Evolutionary conservation across 1,284 basidiomycete genomes (phyloP).

Genomic region (Hypsizygus ulmarius): DNA sequence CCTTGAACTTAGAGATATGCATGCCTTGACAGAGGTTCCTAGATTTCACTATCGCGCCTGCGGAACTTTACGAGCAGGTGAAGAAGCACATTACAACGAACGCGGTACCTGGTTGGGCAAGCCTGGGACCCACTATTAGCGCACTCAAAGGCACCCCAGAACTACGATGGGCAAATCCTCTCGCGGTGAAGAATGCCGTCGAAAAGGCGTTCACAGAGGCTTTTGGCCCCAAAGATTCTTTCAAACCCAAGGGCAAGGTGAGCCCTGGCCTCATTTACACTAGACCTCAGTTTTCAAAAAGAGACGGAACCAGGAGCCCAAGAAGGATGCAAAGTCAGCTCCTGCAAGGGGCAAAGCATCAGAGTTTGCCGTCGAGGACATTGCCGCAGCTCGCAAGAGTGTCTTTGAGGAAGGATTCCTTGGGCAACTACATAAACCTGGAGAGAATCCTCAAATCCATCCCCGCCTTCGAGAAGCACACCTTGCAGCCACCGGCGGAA

Average conservation of each 20-base stretch:
- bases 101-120: slow-evolving; percentile 69
- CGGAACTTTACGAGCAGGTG: slow-evolving; percentile 65
- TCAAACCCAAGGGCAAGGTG: slow-evolving; percentile 74
- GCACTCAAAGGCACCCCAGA: slow-evolving; percentile 67
- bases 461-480: slow-evolving; percentile 81
- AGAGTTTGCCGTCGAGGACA: slow-evolving; percentile 30
- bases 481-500: slow-evolving; percentile 76
- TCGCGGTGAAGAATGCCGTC: slow-evolving; percentile 87
- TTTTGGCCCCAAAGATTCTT: slow-evolving; percentile 78
- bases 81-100: slow-evolving; percentile 59
- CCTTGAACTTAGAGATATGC: not conserved
- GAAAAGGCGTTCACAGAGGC: slow-evolving; percentile 73
- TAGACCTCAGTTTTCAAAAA: not conserved
- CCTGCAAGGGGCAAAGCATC: slow-evolving; percentile 31
- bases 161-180: slow-evolving; percentile 86
- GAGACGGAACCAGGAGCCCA: slow-evolving; percentile 47
- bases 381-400: slow-evolving; percentile 50
- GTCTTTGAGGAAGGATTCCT: slow-evolving; percentile 97
- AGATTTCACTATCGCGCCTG: slow-evolving; percentile 81
- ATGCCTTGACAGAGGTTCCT: slow-evolving; percentile 7
- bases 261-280: slow-evolving; percentile 11
- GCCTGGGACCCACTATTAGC: slow-evolving; percentile 70
- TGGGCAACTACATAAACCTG: slow-evolving; percentile 89
- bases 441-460: slow-evolving; percentile 89
- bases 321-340: slow-evolving; percentile 39